Evolutionary conservation across 164 flowering plant genomes (phyloP).

Genomic region (Tetrastigma voinierianum): DNA sequence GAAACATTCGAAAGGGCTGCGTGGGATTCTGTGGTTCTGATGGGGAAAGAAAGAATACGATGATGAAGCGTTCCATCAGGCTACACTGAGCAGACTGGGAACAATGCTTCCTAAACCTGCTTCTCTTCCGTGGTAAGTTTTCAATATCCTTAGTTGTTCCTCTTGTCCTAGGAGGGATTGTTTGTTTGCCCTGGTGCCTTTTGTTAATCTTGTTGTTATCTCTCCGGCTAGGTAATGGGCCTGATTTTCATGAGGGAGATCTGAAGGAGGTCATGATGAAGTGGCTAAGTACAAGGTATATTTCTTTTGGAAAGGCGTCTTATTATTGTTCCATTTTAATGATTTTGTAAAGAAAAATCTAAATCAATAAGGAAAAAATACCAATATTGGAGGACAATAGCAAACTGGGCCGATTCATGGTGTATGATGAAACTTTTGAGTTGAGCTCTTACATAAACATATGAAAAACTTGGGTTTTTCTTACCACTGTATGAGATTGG

Average conservation of each 20-base stretch:
- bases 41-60: slow-evolving; percentile 89
- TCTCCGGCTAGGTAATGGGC: slow-evolving; percentile 49
- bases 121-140: slow-evolving; percentile 45
- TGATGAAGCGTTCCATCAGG: slow-evolving; percentile 62
- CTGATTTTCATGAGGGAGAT: slow-evolving; percentile 75
- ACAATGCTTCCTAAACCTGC: slow-evolving; percentile 47
- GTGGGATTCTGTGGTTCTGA: slow-evolving; percentile 60
- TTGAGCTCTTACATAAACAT: too few species aligned
- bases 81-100: slow-evolving; percentile 61
- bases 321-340: neutral
- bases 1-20: slow-evolving; percentile 66
- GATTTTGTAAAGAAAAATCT: neutral
- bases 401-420: too few species aligned
- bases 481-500: too few species aligned
- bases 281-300: slow-evolving; percentile 68
- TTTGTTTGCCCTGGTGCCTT: neutral
- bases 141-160: neutral
- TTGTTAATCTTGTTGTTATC: neutral
- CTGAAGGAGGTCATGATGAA: slow-evolving; percentile 75
- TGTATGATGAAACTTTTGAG: too few species aligned
- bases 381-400: too few species aligned
- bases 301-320: neutral
- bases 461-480: too few species aligned
- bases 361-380: neutral
- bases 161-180: neutral